Base-by-base conservation (phyloP, 2,329 filamentous ascomycete genomes). In the Fusarium vanettenii region DNA sequence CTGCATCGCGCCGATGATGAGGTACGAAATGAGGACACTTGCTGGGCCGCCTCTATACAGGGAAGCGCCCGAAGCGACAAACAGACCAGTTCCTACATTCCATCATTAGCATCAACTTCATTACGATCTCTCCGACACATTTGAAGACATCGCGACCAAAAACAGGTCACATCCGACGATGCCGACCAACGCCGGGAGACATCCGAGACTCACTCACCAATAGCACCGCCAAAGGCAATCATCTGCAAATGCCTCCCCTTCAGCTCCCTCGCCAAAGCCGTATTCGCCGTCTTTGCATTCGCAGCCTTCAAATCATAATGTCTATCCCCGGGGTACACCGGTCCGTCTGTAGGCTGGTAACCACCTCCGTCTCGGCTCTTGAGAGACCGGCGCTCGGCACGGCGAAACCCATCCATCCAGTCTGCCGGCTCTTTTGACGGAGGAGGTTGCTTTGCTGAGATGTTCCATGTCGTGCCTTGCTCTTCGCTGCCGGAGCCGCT, bases 171-270 rank as follows among this genome's bases (percentile, higher is more conserved):
- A 37, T 50, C 43, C 29, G 31, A 41, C 41, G 16, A 60, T 27
- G 25, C 63, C 55, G 55, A 35, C n/a, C n/a, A 39, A 65, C 33
- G 22, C 41, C 48, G 35, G 37, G 2, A 33, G 22, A 41, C 31
- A 14, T 10, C 1, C 9, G 27, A 1, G 16, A 18, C n/a, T 18
- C 37, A 73, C 82, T 48, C 84, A 90, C 93, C 94, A 79, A 98
- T 98, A 14, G 94, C 95, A 61, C 95, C 95, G 73, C 95, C 95
- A 77, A 98, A 97, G 6, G 96, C 96, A 87, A 98, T 98, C 96
- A 98, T 98, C 85, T 98, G 95, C 80, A 98, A 82, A 86, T 98
- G 96, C 60, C 95, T 88, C 14, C 92, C 91, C 84, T 97, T 97
- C 76, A 97, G 84, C 81, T 91, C 92, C 79, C 95, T 88, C 63